These are phyloP conservation scores for Lasiodiplodia sp. DNA, from an alignment of 2,329 filamentous ascomycete species.

Conservation along the genomic window DNA sequence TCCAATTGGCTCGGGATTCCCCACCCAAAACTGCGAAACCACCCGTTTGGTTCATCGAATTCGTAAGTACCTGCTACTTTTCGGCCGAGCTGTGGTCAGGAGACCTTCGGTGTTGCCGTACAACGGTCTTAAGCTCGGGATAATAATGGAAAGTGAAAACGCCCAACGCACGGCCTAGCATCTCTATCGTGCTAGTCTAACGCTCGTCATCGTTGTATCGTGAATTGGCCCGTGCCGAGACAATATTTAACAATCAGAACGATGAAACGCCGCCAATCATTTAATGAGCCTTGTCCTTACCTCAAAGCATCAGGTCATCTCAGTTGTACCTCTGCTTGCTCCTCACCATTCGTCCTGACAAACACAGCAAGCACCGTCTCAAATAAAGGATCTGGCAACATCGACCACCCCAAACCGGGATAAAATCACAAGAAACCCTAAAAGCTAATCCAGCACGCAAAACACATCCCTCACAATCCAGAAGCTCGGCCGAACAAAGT, in stretches of 20 bases:
- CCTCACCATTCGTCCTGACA: too few species aligned
- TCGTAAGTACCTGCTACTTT: not conserved
- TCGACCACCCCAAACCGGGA: not conserved
- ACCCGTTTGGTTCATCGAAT: not conserved
- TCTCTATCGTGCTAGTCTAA: not conserved
- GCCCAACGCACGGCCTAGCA: not conserved
- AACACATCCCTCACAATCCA: not conserved
- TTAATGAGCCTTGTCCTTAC: not conserved
- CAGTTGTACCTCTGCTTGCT: not conserved
- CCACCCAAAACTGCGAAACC: not conserved
- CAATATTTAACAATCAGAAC: not conserved
- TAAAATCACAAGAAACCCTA: not conserved
- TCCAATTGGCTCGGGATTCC: conserved; percentile 7
- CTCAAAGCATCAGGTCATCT: not conserved
- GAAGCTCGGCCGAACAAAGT: not conserved
- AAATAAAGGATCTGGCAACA: not conserved
- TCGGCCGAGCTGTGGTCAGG: not conserved
- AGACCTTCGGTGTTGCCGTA: too few species aligned
- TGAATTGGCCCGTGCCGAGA: not conserved
- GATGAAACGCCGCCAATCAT: conserved; percentile 14
- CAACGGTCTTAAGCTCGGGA: not conserved
- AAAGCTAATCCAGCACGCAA: conserved; percentile 7
- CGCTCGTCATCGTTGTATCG: not conserved
- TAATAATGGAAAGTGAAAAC: not conserved
- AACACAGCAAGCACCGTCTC: conserved; percentile 1